phyloP scores from a whole-genome alignment of 306 rosid species.

The Lablab purpureus region DNA sequence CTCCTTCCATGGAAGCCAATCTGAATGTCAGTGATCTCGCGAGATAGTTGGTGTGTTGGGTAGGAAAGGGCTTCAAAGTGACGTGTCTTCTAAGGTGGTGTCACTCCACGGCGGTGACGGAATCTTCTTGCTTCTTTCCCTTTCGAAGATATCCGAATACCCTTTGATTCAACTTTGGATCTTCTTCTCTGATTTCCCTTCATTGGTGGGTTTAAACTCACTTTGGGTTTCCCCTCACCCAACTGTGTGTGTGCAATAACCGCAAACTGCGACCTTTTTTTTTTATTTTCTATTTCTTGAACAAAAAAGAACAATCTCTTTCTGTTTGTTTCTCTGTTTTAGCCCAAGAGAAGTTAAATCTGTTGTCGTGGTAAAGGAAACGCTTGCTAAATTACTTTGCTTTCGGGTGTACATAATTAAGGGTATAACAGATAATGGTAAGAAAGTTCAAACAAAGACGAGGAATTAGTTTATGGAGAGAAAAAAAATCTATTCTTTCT shows the following conservation, averaged over 20 bases:
- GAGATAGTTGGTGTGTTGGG: conserved; percentile 34
- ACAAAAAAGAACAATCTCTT: neutral
- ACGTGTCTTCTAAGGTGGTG: conserved; percentile 50
- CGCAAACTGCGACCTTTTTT: conserved; percentile 14
- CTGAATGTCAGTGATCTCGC: conserved; percentile 7
- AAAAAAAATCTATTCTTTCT: neutral
- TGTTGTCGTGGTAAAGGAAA: neutral
- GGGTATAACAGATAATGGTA: neutral
- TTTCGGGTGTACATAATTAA: conserved; percentile 9
- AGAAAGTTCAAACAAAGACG: neutral
- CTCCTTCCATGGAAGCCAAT: conserved; percentile 13
- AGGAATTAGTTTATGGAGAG: neutral
- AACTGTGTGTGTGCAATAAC: conserved; percentile 40
- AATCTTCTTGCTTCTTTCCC: conserved; percentile 42
- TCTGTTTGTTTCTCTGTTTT: conserved; percentile 13
- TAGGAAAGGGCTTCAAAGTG: conserved; percentile 31
- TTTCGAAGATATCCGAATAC: conserved; percentile 46
- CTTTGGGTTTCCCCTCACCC: neutral
- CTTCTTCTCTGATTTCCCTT: conserved; percentile 15
- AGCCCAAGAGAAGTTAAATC: neutral
- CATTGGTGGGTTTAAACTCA: neutral
- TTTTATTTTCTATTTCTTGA: neutral
- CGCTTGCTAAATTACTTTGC: conserved; percentile 18
- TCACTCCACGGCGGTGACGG: conserved; percentile 33
- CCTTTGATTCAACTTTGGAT: conserved; percentile 38